Evolutionary conservation across 768 basidiomycete species (phyloP), one percentile per base, ranked within the genome.

Genomic region (Gloeopeniophorella convolvens): DNA sequence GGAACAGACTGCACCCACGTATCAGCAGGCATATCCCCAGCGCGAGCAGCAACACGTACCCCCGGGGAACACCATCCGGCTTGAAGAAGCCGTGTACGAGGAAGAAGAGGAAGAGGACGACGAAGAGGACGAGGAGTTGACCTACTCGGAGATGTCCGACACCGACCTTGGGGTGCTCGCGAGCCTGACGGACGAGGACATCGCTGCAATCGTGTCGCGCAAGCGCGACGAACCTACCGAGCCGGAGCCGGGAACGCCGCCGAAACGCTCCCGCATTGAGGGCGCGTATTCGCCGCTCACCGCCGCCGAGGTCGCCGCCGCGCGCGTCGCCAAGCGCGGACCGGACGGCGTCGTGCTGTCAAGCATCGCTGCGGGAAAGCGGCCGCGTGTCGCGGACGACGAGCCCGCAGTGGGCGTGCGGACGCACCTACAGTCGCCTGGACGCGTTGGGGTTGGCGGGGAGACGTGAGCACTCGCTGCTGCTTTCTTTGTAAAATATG

Each of bases 201-300:
- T 42, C 45, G 32, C 23, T 18, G 63, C 63, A 16, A 65, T 66
- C 24, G 65, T 68, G 33, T 65, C 63, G 10, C 66, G 61, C 40
- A 67, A 68, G 34, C 63, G 56, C 15, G 71, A 68, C 23, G 68
- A 60, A 6, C 61, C 65, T n/a, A n/a, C n/a, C n/a, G n/a, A 68
- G 64, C 7, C 68, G 65, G n/a, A 61, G 61, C 23, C 48, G 54
- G 39, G 16, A 54, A 72, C 73, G 0, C 73, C 74, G 10, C 73
- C 73, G 7, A 75, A 75, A 55, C 68, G 72, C 39, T 63, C 57
- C 21, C 65, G 71, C 41, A 50, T 60, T 18, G 62, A 55, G 12
- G 59, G 56, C 35, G 43, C 39, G 15, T 60, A 59, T 31, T 60
- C 59, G 30, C 51, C 59, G 7, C 26, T 58, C 18, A 57, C 55